phyloP scores from a whole-genome alignment of 805 yeast species.

The Cyberlindnera americana region DNA sequence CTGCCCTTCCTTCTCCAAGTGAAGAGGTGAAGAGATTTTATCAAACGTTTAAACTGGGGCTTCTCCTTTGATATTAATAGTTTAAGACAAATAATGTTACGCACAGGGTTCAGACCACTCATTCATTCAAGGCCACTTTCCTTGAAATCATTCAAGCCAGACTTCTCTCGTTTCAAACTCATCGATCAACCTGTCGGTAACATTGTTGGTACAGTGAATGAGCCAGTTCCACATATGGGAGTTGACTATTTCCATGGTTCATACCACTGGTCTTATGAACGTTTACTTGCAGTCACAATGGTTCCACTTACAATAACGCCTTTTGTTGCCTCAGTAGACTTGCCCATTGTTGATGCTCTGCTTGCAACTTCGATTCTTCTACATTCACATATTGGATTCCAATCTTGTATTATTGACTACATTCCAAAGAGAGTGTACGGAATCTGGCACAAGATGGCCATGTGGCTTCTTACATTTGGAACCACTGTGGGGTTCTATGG shows the following conservation, averaged over 20 bases:
- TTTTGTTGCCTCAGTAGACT: constrained; percentile 45
- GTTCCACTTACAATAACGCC: constrained; percentile 65
- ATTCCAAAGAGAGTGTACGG: constrained; percentile 87
- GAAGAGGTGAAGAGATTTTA: too few species aligned
- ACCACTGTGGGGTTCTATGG: constrained; percentile 72
- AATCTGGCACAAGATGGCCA: constrained; percentile 63
- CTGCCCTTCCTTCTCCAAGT: too few species aligned
- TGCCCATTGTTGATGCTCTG: constrained; percentile 53
- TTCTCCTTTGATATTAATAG: neutral
- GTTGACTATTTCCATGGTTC: constrained; percentile 61
- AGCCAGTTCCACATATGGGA: constrained; percentile 61
- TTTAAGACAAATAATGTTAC: constrained; percentile 2
- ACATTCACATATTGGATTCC: constrained; percentile 71
- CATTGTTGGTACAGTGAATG: constrained; percentile 70
- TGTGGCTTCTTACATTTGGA: constrained; percentile 67
- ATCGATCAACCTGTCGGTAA: constrained; percentile 71
- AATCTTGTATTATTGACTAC: constrained; percentile 80
- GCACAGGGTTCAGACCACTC: constrained; percentile 11
- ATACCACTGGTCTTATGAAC: constrained; percentile 71
- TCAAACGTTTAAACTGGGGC: too few species aligned
- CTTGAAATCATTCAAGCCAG: constrained; percentile 23
- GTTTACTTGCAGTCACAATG: constrained; percentile 54
- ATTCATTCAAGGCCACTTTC: constrained; percentile 6
- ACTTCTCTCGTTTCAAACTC: constrained; percentile 37
- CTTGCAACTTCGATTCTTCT: constrained; percentile 52